Conservation (phyloP, 495 filamentous ascomycete genomes). For the Lasiosphaeria hispida region DNA sequence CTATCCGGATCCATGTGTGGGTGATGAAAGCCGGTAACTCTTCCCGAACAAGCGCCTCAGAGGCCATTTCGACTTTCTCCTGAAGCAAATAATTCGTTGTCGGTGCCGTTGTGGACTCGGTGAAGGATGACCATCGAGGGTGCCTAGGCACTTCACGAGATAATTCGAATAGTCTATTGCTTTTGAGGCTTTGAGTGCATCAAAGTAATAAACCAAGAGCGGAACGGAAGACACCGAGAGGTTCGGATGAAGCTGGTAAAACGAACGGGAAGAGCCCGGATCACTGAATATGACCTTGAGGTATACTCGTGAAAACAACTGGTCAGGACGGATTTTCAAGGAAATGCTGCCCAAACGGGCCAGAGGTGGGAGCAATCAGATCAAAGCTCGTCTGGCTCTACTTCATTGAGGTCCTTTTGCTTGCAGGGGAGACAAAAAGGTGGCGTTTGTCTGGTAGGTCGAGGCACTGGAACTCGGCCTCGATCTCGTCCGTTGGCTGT, state of each 20-base stretch:
- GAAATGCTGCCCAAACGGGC: conserved; percentile 34
- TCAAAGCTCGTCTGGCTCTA: conserved; percentile 54
- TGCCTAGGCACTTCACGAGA: conserved; percentile 51
- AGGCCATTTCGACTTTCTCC: conserved; percentile 56
- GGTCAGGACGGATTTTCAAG: conserved; percentile 60
- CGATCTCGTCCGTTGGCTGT: neutral
- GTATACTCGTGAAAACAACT: conserved; percentile 65
- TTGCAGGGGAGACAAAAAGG: conserved; percentile 39
- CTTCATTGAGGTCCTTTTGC: conserved; percentile 37
- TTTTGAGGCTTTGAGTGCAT: conserved; percentile 64
- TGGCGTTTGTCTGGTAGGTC: conserved; percentile 23
- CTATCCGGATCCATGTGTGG: conserved; percentile 56
- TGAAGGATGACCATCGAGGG: conserved; percentile 47
- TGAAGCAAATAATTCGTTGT: conserved; percentile 56
- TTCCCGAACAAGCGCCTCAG: conserved; percentile 59
- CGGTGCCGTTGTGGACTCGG: conserved; percentile 37
- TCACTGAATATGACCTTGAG: conserved; percentile 64
- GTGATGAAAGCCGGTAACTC: conserved; percentile 72
- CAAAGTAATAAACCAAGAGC: conserved; percentile 68
- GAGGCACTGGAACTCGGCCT: conserved; percentile 11
- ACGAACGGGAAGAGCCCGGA: conserved; percentile 53
- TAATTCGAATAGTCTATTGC: conserved; percentile 72
- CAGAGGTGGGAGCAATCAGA: conserved; percentile 42
- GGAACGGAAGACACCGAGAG: conserved; percentile 60
- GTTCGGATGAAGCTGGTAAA: conserved; percentile 66